These are phyloP conservation scores for Centaurea solstitialis DNA, from an alignment of 129 eudicot genomes.

Conservation along the genomic window DNA sequence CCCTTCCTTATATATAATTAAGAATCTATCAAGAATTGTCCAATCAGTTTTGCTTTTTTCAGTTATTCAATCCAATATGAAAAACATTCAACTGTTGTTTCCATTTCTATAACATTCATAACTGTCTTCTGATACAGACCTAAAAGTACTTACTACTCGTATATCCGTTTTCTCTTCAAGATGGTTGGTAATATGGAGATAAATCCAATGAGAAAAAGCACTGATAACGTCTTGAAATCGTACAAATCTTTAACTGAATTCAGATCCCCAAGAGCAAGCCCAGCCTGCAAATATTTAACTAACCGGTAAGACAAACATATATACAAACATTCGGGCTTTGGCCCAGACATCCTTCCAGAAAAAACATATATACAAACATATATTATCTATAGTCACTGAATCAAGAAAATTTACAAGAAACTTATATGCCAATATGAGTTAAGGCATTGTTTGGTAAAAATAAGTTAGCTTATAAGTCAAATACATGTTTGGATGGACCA, in stretches of 20 bases:
- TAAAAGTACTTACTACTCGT: slow-evolving; percentile 42
- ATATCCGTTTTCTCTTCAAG: slow-evolving; percentile 80
- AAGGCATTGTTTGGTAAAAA: too few relatives aligned
- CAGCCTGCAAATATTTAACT: slow-evolving; percentile 51
- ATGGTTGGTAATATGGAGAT: slow-evolving; percentile 74
- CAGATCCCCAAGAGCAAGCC: slow-evolving; percentile 92
- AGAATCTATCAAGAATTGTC: neutral
- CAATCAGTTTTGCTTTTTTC: neutral
- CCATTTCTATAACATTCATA: slow-evolving; percentile 6
- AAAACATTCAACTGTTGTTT: slow-evolving; percentile 6
- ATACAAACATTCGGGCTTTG: too few relatives aligned
- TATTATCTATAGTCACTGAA: neutral
- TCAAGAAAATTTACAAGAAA: neutral
- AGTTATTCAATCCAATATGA: slow-evolving; percentile 9
- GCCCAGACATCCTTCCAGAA: too few relatives aligned
- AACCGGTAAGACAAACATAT: neutral
- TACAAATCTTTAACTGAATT: slow-evolving; percentile 89
- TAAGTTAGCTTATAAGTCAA: too few relatives aligned
- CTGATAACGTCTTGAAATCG: slow-evolving; percentile 77
- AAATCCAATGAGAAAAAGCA: slow-evolving; percentile 81
- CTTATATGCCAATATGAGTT: too few relatives aligned
- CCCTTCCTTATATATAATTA: neutral
- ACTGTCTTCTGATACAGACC: neutral
- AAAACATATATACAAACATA: too few relatives aligned
- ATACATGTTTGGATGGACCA: too few relatives aligned